Evolutionary conservation across 1,139 yeast genomes (phyloP).

Genomic region (Blastobotrys serpentis): DNA sequence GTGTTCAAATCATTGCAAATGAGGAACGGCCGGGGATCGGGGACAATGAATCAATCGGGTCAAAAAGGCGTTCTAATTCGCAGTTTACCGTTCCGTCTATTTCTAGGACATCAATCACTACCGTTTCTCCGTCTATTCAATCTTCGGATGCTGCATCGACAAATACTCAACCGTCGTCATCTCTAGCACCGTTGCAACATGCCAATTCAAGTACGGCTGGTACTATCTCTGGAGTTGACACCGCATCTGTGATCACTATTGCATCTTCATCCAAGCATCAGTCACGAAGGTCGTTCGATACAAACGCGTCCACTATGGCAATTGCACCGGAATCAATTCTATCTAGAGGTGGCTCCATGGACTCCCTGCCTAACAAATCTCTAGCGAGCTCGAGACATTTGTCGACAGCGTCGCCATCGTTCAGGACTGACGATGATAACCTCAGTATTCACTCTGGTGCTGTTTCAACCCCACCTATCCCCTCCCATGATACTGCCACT

Average conservation of each 20-base stretch:
- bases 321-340: constrained; percentile 40
- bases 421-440: constrained; percentile 4
- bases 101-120: constrained; percentile 34
- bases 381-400: constrained; percentile 16
- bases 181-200: constrained; percentile 12
- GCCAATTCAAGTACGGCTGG: constrained; percentile 11
- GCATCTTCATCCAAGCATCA: constrained; percentile 41
- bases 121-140: constrained; percentile 29
- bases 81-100: constrained; percentile 36
- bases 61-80: constrained; percentile 32
- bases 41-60: constrained; percentile 18
- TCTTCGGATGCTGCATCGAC: constrained; percentile 27
- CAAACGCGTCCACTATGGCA: constrained; percentile 42
- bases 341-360: constrained; percentile 31
- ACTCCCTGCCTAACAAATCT: constrained; percentile 24
- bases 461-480: not conserved
- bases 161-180: constrained; percentile 9
- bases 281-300: constrained; percentile 37
- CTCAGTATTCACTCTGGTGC: constrained; percentile 2
- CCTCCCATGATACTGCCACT: too few relatives aligned
- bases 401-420: constrained; percentile 12
- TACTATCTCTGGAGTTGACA: constrained; percentile 27
- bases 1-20: constrained; percentile 29
- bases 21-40: constrained; percentile 8
- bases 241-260: constrained; percentile 41